Conservation (phyloP, 2,329 filamentous ascomycete species). For the Zarea fungicola region DNA sequence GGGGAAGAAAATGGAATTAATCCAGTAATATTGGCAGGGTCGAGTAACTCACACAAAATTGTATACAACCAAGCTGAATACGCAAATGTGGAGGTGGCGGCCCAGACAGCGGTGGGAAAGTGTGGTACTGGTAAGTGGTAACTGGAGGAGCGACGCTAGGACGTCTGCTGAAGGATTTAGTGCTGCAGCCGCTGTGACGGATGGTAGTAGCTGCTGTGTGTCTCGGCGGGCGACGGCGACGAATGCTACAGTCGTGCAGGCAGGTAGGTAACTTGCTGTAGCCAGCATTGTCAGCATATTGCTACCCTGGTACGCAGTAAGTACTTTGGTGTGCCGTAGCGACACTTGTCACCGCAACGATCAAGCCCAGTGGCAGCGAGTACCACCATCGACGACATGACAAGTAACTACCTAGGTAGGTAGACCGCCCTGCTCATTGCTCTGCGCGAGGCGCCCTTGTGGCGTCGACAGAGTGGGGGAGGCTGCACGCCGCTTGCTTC, state of each 20-base stretch:
- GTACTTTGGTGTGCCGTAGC: too few relatives aligned
- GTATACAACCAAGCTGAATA: not conserved
- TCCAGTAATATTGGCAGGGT: not conserved
- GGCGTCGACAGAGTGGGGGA: slow-evolving; percentile 6
- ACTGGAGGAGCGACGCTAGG: not conserved
- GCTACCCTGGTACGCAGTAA: too few relatives aligned
- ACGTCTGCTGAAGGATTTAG: not conserved
- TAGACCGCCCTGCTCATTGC: not conserved
- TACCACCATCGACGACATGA: too few relatives aligned
- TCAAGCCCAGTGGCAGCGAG: too few relatives aligned
- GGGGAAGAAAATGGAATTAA: slow-evolving; percentile 7
- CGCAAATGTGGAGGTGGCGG: slow-evolving; percentile 11
- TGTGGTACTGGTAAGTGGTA: too few relatives aligned
- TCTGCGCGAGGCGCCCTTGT: not conserved
- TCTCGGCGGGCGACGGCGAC: too few relatives aligned
- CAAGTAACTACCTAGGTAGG: too few relatives aligned
- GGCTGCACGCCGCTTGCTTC: not conserved
- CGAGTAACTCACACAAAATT: slow-evolving; percentile 1
- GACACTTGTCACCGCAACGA: too few relatives aligned
- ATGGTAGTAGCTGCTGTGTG: not conserved
- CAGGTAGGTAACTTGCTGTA: too few relatives aligned
- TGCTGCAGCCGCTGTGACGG: not conserved
- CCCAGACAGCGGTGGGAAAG: too few relatives aligned
- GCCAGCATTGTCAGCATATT: too few relatives aligned
- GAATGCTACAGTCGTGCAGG: too few relatives aligned